Base-by-base conservation (phyloP, 257 asterid genomes). In the Przewalskia tangutica region DNA sequence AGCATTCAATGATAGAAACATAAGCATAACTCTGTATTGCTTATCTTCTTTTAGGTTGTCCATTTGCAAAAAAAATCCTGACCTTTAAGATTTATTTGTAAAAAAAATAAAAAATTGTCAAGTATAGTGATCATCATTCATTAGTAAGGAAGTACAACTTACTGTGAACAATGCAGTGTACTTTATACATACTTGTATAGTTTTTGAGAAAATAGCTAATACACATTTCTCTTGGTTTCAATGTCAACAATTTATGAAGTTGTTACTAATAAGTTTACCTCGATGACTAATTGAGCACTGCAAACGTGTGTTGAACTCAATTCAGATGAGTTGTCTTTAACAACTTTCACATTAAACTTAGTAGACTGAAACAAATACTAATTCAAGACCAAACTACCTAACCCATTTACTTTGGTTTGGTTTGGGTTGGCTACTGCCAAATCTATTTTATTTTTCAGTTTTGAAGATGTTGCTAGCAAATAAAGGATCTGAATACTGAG, bases 1-100 rank as follows among this genome's bases (percentile, higher is more conserved):
- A 91, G 83, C 88, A 87, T 82, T 89, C 97, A 46, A 82, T 88
- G 66, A 84, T 79, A 27, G 81, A 55, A 42, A 79, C 27, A 42
- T 40, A 68, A 16, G 42, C 64, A 55, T 77, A 73, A 65, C 42
- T 59, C n/a, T 64, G 82, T 42, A 20, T 76, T 38, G 60, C 14
- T 48, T 6, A 13, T 50, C 78, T 71, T 46, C 8, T 23, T n/a
- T 51, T 7, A 50, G 8, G 16, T 75, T 75, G 63, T 27, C 80
- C 71, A 56, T 83, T 77, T 67, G 81, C 54, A 77, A n/a, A n/a
- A n/a, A n/a, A n/a, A n/a, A n/a, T n/a, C 58, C 59, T 7, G 58
- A 44, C 79, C 79, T 23, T 73, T 14, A 6, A 18, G 6, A 48
- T 23, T 46, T 32, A 73, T 48, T 3, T 48, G 44, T 73, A n/a